Evolutionary conservation across 1,284 basidiomycete genomes (phyloP), one percentile per base, ranked within the genome.

Genomic region (Malassezia obtusa): DNA sequence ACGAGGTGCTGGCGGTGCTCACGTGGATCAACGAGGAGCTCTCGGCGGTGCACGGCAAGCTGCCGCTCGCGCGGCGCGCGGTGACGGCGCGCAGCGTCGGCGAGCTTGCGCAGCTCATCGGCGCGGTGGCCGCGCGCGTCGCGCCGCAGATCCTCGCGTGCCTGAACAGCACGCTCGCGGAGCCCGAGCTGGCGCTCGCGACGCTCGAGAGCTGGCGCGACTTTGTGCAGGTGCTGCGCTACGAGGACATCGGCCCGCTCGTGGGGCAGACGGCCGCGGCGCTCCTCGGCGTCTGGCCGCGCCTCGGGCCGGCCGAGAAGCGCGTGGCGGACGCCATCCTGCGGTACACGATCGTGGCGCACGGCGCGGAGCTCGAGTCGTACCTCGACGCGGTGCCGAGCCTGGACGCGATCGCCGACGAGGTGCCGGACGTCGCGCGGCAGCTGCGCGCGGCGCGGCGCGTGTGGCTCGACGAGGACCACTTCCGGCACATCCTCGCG

Each of bases 191-290:
- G 4, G 81, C 86, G 1, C 81, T 85, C 52, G 83, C 84, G 4
- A 87, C 89, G 0, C 78, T 99, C 2, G 77, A 82, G 35, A 87
- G 84, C 44, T 96, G 91, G 90, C 75, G 80, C 50, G 78, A 77
- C 17, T 94, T 96, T 75, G 78, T 95, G 61, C 80, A 78, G 7
- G 83, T 83, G 0, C 76, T 95, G 36, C 77, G 79, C 4, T 80
- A 82, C 24, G 75, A 76, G 32, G 90, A 96, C 57, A 78, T 92
- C 24, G 86, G 87, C 1, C 83, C 87, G 1, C 84, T 89, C 68
- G 80, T 94, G 38, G 90, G 89, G 2, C 82, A 87, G 5, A 94
- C 89, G 0, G 87, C 84, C 26, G 91, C 94, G 0, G 83, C 87
- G 0, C 79, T 96, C 40, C 81, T 91, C 6, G 79, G 83, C 1